Base-by-base conservation (phyloP, 768 basidiomycete genomes). In the Tricholoma sp. region DNA sequence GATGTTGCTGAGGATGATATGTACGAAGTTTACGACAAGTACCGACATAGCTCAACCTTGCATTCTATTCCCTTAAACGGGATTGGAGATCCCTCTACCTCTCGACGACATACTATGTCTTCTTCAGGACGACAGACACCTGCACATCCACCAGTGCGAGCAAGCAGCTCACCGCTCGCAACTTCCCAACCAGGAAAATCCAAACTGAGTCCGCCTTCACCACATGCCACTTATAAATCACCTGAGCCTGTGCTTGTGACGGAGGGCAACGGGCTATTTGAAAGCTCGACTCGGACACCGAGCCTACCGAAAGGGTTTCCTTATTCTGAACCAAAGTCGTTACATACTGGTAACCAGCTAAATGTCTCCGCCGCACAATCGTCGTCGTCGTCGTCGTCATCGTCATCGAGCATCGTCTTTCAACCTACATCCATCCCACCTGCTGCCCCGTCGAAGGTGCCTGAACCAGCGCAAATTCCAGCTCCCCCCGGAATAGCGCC, bases 251-350 rank as follows among this genome's bases (percentile, higher is more conserved):
- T 58, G n/a, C 39, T 58, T 12, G 48, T 61, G 7, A 61, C 63
- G 13, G 52, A 58, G 42, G 61, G 59, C 28, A 47, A 62, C 15
- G 52, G 36, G 20, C 20, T 60, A n/a, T 60, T 60, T 37, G 49
- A 57, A 45, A 56, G 61, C 11, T 58, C 63, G 18, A 53, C 55
- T 31, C 11, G 6, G 29, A 57, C 54, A 44, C 61, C 59, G 20
- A 61, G 17, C 36, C 56, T 60, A 39, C 63, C 59, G 1, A 49
- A 57, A 34, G 61, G 61, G 6, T 64, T 64, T 42, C 63, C 61
- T 2, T 62, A 57, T 44, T 20, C 51, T 13, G 55, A 52, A 39
- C 44, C 59, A 20, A 61, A 57, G 24, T 41, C 15, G 20, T 24
- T 24, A 24, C 18, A 13, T 15, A 37, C n/a, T 37, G 17, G 29